These are phyloP conservation scores for Colletotrichum coccodes DNA, from an alignment of 2,329 filamentous ascomycete genomes.

Conservation along the genomic window DNA sequence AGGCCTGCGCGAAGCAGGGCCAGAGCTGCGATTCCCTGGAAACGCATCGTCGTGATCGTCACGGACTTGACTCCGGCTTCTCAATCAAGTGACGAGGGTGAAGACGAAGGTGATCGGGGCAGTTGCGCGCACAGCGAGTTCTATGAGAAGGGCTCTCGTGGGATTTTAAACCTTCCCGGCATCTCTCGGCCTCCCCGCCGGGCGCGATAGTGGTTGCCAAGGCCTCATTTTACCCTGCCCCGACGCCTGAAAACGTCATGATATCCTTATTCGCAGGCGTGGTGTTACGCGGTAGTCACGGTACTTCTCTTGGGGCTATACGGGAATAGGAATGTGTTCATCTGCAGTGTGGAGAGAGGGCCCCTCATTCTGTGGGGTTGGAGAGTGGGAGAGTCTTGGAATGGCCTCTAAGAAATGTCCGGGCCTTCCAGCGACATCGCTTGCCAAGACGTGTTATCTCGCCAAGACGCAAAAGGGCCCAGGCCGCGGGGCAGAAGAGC, in stretches of 20 bases:
- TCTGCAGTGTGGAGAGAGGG: conserved; percentile 11
- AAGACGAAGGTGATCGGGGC: background rate
- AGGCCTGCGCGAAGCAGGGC: conserved; percentile 36
- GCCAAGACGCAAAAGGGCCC: conserved; percentile 9
- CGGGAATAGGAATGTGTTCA: conserved; percentile 27
- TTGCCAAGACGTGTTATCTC: conserved; percentile 29
- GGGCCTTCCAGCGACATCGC: background rate
- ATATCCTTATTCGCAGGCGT: no score
- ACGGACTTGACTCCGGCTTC: background rate
- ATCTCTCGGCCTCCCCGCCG: background rate
- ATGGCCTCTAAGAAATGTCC: background rate
- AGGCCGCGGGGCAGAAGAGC: background rate
- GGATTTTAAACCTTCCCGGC: background rate
- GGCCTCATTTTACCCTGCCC: background rate
- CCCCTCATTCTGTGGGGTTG: conserved; percentile 24
- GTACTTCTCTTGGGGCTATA: conserved; percentile 10
- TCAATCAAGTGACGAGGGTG: fast-evolving
- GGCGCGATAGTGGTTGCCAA: conserved; percentile 1
- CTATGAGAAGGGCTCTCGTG: background rate
- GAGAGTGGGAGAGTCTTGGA: background rate
- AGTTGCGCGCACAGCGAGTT: background rate
- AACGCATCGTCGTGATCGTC: conserved; percentile 2
- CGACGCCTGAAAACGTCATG: conserved; percentile 8
- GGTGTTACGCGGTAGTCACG: background rate
- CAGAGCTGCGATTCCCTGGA: background rate